Evolutionary conservation across 108 stramenopile species (phyloP).

Genomic region (Aurantiochytrium sp.): DNA sequence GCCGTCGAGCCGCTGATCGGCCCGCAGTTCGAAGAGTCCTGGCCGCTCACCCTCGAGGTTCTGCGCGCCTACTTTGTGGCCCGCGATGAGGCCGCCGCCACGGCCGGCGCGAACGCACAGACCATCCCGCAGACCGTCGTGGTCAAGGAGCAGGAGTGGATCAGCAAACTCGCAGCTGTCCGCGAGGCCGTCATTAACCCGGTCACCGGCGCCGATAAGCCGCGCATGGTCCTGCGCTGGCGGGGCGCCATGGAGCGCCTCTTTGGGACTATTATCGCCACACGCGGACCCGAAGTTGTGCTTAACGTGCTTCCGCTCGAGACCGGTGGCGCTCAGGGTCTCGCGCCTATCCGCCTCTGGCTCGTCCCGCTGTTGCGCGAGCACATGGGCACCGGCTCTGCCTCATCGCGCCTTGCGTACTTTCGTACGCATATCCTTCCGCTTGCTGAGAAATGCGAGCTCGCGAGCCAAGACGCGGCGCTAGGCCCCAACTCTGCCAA

Average conservation of each 20-base stretch:
- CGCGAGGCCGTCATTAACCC: constrained; percentile 13
- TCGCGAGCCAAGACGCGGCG: neutral
- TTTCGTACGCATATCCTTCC: neutral
- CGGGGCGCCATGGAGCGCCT: neutral
- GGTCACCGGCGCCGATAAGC: constrained; percentile 6
- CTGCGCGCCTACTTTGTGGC: neutral
- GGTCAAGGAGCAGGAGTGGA: neutral
- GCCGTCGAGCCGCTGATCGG: neutral
- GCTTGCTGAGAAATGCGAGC: neutral
- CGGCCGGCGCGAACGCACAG: neutral
- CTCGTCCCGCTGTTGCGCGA: neutral
- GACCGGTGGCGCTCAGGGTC: neutral
- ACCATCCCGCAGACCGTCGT: neutral
- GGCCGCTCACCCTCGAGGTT: constrained; percentile 13
- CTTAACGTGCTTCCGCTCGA: neutral
- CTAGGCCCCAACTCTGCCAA: neutral
- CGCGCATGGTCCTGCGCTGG: neutral
- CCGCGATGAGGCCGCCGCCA: neutral
- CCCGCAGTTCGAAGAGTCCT: neutral
- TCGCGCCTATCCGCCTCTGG: neutral
- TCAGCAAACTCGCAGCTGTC: neutral
- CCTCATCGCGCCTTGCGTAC: neutral
- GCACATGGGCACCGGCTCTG: neutral
- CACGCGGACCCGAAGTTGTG: neutral
- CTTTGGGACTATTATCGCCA: neutral